A percentile compares a stretch with the other conserved stretches of the same genome.
phyloP scores from a whole-genome alignment of 2,329 filamentous ascomycete species.

The Diplodia sapinea region DNA sequence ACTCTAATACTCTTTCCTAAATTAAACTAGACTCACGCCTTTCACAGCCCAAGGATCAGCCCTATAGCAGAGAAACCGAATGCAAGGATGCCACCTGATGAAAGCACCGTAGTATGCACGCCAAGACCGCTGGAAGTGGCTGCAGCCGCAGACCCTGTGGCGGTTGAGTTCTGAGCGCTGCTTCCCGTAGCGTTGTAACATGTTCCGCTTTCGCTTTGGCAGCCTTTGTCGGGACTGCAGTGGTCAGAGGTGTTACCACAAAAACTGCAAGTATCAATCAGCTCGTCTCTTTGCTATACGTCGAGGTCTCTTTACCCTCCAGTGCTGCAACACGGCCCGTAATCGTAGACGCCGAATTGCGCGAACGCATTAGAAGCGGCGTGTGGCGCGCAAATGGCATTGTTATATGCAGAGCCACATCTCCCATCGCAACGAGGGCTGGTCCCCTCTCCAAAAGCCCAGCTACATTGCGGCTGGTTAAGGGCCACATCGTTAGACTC shows the following conservation, averaged over 20 bases:
- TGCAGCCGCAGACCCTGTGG: neutral
- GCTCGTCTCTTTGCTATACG: neutral
- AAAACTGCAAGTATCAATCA: neutral
- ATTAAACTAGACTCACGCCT: neutral
- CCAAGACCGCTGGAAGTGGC: neutral
- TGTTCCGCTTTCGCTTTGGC: neutral
- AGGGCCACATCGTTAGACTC: neutral
- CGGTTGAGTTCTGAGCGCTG: neutral
- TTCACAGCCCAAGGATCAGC: neutral
- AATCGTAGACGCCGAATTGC: neutral
- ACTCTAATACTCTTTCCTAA: too few species aligned
- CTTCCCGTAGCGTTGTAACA: neutral
- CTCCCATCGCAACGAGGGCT: slow-evolving; percentile 19
- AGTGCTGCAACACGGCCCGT: slow-evolving; percentile 12
- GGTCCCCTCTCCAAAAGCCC: neutral
- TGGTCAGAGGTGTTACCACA: slow-evolving; percentile 10
- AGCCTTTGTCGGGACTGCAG: neutral
- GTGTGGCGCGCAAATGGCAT: neutral
- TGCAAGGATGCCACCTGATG: neutral
- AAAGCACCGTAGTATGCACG: neutral
- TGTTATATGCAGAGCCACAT: neutral
- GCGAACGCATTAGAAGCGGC: neutral
- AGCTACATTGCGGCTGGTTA: slow-evolving; percentile 1
- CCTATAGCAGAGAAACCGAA: neutral
- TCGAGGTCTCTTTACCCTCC: neutral